A percentile compares a stretch with the other conserved stretches of the same genome.
Evolutionary conservation across 306 rosid species (phyloP).

Genomic region (Quercus mongolica): DNA sequence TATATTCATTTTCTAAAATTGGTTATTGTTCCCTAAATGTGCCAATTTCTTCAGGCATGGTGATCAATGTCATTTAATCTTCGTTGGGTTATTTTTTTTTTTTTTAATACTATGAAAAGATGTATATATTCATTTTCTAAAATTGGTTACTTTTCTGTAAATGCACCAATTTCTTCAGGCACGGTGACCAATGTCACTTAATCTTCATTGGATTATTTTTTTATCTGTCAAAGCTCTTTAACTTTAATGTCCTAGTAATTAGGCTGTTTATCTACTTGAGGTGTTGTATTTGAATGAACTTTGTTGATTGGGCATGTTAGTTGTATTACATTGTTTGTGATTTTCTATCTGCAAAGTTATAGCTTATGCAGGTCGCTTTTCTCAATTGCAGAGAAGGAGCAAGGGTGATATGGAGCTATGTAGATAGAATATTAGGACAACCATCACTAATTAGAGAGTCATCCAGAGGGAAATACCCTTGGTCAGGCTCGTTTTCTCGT

Average conservation of each 20-base stretch:
- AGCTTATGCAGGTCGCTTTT: constrained; percentile 17
- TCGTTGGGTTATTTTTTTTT: background rate
- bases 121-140: background rate
- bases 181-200: background rate
- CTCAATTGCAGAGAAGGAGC: constrained; percentile 88
- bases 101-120: too few species aligned
- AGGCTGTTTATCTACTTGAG: constrained; percentile 7
- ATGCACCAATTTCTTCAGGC: background rate
- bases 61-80: background rate
- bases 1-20: background rate
- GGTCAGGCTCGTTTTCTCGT: constrained; percentile 81
- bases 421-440: constrained; percentile 95
- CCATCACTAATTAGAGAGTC: constrained; percentile 96
- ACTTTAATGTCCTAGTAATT: background rate
- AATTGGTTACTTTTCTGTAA: background rate
- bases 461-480: constrained; percentile 92
- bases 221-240: background rate
- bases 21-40: background rate
- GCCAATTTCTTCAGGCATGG: background rate
- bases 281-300: constrained; percentile 4
- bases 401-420: constrained; percentile 94
- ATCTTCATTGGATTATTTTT: background rate
- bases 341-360: constrained; percentile 6
- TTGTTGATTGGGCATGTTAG: background rate
- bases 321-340: constrained; percentile 1